A percentile compares a stretch with the other conserved stretches of the same genome.
Evolutionary conservation across 2,329 filamentous ascomycete genomes (phyloP).

Genomic region (Gaeumannomyces tritici): DNA sequence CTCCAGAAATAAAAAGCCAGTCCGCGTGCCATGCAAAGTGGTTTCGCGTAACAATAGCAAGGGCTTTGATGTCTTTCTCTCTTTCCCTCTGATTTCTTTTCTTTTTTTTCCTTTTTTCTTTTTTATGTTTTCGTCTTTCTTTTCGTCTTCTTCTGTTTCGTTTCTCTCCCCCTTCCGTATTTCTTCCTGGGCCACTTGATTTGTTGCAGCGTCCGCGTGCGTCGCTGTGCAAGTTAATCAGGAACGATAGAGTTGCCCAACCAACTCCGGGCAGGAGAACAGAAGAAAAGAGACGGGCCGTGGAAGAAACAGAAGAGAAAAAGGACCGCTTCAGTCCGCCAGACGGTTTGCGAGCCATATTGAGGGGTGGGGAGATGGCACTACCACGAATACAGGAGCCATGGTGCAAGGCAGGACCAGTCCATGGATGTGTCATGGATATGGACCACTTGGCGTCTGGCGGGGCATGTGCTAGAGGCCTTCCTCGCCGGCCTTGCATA

Average conservation of each 20-base stretch:
- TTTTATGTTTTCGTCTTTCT: not conserved
- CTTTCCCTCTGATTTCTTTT: not conserved
- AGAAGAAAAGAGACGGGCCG: not conserved
- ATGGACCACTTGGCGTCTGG: slow-evolving; percentile 6
- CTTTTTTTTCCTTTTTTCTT: not conserved
- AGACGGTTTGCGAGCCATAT: not conserved
- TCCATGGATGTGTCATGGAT: not conserved
- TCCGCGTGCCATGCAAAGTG: too few species aligned
- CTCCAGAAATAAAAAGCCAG: not conserved
- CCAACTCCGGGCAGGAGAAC: not conserved
- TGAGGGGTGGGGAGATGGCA: not conserved
- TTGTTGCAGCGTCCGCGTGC: not conserved
- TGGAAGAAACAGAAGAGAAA: not conserved
- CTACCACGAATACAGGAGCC: not conserved
- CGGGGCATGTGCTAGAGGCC: slow-evolving; percentile 54
- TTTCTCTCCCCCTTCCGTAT: too few species aligned
- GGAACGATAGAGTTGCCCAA: not conserved
- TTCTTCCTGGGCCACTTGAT: too few species aligned
- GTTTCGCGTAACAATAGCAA: too few species aligned
- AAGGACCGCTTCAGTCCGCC: not conserved
- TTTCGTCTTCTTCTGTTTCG: too few species aligned
- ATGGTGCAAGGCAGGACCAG: not conserved
- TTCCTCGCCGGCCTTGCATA: slow-evolving; percentile 94
- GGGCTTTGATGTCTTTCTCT: not conserved
- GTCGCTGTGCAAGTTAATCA: not conserved